These are phyloP conservation scores for Xerophyta viscosa DNA, from an alignment of 106 monocot species.

Conservation along the genomic window DNA sequence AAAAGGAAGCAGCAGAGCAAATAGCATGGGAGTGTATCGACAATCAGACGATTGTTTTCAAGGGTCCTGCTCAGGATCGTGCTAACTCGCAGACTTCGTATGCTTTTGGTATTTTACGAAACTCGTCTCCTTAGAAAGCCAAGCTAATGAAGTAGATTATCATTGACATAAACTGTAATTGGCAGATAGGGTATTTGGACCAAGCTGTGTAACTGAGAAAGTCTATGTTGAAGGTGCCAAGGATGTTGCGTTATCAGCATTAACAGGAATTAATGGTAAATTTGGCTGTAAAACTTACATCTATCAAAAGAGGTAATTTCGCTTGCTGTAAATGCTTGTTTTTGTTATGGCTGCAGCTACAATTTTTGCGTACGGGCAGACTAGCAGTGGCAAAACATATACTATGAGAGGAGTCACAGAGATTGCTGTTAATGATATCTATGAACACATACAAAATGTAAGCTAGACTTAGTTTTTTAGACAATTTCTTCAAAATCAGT, in stretches of 20 bases:
- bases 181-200: constrained; percentile 91
- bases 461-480: too few relatives aligned
- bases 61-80: constrained; percentile 44
- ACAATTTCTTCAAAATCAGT: too few relatives aligned
- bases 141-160: not conserved
- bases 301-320: not conserved
- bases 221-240: constrained; percentile 95
- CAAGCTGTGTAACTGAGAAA: constrained; percentile 48
- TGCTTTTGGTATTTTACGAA: constrained; percentile 51
- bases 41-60: constrained; percentile 61
- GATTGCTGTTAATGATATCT: constrained; percentile 85
- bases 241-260: constrained; percentile 78
- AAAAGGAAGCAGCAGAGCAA: constrained; percentile 63
- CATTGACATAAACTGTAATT: not conserved
- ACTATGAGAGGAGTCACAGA: constrained; percentile 93
- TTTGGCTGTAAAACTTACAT: not conserved
- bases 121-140: not conserved
- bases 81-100: constrained; percentile 37
- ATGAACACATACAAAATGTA: constrained; percentile 83
- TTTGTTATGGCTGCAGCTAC: constrained; percentile 51
- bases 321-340: not conserved
- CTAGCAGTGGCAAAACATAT: constrained; percentile 93
- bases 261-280: constrained; percentile 94
- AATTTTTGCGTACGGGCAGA: constrained; percentile 98
- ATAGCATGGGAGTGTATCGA: constrained; percentile 78